Evolutionary conservation across 805 yeast genomes (phyloP), one percentile per base, ranked within the genome.

Genomic region (Candida maris): DNA sequence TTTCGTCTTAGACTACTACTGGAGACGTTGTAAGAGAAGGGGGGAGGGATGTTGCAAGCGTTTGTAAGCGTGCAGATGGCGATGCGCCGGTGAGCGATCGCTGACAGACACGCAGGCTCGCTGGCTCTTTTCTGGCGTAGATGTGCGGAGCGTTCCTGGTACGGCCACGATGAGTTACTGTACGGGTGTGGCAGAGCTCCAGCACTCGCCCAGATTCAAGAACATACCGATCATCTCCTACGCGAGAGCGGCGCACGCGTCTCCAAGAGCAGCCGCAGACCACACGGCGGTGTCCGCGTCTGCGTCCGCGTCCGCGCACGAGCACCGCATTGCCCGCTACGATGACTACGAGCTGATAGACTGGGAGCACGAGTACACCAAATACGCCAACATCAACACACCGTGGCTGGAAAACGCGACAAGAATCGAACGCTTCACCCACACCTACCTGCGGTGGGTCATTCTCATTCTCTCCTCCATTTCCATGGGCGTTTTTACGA

Each of bases 281-380:
- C 3, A 15, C 18, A 12, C 10, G 6, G 6, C 19, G 10, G 16
- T 18, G n/a, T n/a, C 27, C 20, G 9, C 13, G 5, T 4, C 18
- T 25, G 19, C 3, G 19, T 20, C 12, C 22, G 18, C 10, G 17
- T 4, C 31, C 30, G 29, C 33, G 4, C 19, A 33, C 5, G 14
- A 13, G 12, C 16, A 23, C 9, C 19, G 37, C 8, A 20, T 23
- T 6, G 51, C 49, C 34, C 39, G 38, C 3, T 71, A 73, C 44
- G 65, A 59, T 19, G 55, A 68, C 42, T 57, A 62, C 32, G 62
- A 72, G 14, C 66, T 66, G 34, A 73, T 76, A 15, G 79, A 75
- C 42, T 76, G 82, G 82, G 59, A 64, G 27, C 60, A 57, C 27
- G 80, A 75, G 44, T 66, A 73, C 17, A 14, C 34, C 13, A 22